Evolutionary conservation across 768 basidiomycete genomes (phyloP).

Genomic region (Daedaleopsis nitida): DNA sequence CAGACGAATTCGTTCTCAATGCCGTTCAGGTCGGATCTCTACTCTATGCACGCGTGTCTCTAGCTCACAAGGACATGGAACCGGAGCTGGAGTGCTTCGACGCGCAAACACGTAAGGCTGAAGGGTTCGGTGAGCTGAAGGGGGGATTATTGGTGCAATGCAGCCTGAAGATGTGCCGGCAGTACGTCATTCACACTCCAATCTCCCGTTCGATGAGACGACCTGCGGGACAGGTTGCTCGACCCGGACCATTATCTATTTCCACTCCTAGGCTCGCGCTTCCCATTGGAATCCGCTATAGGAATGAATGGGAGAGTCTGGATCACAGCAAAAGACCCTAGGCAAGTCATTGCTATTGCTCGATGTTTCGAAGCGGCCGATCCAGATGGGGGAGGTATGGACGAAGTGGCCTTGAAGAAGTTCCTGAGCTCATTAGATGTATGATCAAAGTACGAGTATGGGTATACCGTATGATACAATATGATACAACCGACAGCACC

Average conservation of each 20-base stretch:
- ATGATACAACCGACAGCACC: background rate
- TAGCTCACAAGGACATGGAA: slow-evolving; percentile 97
- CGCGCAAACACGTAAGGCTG: slow-evolving; percentile 87
- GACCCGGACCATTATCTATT: slow-evolving; percentile 83
- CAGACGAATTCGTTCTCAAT: background rate
- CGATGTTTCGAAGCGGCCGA: slow-evolving; percentile 85
- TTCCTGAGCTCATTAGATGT: slow-evolving; percentile 52
- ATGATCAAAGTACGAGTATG: slow-evolving; percentile 24
- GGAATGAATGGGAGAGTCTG: slow-evolving; percentile 94
- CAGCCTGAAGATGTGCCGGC: slow-evolving; percentile 83
- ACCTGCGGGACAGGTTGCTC: slow-evolving; percentile 55
- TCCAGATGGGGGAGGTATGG: slow-evolving; percentile 68
- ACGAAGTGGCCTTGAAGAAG: slow-evolving; percentile 50
- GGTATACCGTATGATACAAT: slow-evolving; percentile 14
- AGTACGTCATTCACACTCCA: slow-evolving; percentile 50
- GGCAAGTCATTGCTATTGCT: slow-evolving; percentile 72
- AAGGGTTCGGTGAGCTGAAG: slow-evolving; percentile 92
- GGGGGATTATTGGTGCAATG: slow-evolving; percentile 83
- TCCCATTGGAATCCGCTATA: slow-evolving; percentile 86
- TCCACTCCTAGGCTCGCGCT: slow-evolving; percentile 73
- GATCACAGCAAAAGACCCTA: slow-evolving; percentile 75
- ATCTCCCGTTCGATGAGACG: background rate
- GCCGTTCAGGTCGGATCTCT: slow-evolving; percentile 77
- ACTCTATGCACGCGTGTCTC: slow-evolving; percentile 88
- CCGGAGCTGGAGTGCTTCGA: slow-evolving; percentile 97